These are phyloP conservation scores for Stephanodiscus minutulus DNA, from an alignment of 108 stramenopile genomes.

Conservation along the genomic window DNA sequence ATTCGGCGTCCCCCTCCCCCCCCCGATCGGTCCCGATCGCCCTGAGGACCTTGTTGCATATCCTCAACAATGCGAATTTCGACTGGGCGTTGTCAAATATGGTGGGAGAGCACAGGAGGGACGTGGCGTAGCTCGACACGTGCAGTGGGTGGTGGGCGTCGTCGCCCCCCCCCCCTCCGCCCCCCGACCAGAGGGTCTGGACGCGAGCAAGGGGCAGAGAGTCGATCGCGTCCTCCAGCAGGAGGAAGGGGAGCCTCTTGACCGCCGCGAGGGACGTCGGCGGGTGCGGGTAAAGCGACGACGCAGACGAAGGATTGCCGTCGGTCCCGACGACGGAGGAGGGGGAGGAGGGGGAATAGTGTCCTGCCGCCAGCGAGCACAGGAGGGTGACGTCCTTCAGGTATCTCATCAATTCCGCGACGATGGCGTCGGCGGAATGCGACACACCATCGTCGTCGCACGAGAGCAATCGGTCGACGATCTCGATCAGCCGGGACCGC, in stretches of 20 bases:
- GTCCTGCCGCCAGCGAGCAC: conserved; percentile 25
- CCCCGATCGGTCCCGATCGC: conserved; percentile 25
- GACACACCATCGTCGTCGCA: neutral
- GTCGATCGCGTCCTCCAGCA: conserved; percentile 72
- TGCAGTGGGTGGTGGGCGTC: conserved; percentile 4
- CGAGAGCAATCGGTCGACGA: conserved; percentile 19
- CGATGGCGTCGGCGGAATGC: neutral
- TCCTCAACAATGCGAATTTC: conserved; percentile 56
- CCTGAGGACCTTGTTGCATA: conserved; percentile 66
- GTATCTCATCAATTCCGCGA: conserved; percentile 15
- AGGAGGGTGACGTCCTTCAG: conserved; percentile 32
- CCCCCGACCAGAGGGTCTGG: conserved; percentile 55
- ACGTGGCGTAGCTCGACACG: conserved; percentile 32
- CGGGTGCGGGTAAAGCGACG: neutral
- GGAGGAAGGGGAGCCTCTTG: conserved; percentile 58
- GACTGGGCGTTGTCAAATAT: conserved; percentile 21
- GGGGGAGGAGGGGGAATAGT: neutral
- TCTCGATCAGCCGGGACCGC: conserved; percentile 23
- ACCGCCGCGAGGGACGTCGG: neutral
- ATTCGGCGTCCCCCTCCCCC: conserved; percentile 44
- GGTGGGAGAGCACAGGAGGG: conserved; percentile 45
- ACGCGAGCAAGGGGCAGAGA: conserved; percentile 34
- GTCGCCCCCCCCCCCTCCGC: neutral
- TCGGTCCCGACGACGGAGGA: neutral
- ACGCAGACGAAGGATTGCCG: neutral